phyloP scores from a whole-genome alignment of 2,329 filamentous ascomycete genomes.

The Bipolaris sorokiniana region DNA sequence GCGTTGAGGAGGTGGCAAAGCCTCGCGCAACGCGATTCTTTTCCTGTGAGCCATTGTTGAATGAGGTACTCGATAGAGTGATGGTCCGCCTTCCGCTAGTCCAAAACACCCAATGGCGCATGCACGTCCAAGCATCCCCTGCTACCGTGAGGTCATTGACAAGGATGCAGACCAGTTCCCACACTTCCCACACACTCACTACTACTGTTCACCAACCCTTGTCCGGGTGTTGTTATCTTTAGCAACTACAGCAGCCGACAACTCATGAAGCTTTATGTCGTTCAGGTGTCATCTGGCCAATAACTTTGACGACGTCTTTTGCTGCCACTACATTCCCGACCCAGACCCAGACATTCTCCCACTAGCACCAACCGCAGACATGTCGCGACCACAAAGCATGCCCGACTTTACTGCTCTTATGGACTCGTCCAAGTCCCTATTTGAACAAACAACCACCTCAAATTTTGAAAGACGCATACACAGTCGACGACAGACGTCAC shows the following conservation, averaged over 20 bases:
- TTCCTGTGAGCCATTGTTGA: constrained; percentile 9
- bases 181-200: constrained; percentile 20
- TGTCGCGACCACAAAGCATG: constrained; percentile 46
- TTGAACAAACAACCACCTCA: constrained; percentile 22
- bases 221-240: constrained; percentile 11
- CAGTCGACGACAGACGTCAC: constrained; percentile 29
- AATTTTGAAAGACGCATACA: constrained; percentile 33
- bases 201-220: constrained; percentile 7
- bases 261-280: constrained; percentile 13
- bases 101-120: constrained; percentile 10
- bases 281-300: constrained; percentile 15
- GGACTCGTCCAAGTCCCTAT: constrained; percentile 35
- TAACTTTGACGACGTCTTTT: constrained; percentile 17
- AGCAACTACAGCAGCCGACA: not conserved
- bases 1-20: not conserved
- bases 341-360: not conserved
- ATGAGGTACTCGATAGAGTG: constrained; percentile 1
- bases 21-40: constrained; percentile 9
- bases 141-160: constrained; percentile 45
- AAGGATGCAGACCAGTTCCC: constrained; percentile 35
- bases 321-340: constrained; percentile 12
- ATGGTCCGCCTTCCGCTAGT: constrained; percentile 6
- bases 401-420: constrained; percentile 42
- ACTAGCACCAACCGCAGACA: constrained; percentile 10
- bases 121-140: constrained; percentile 13